Evolutionary conservation across 2,329 filamentous ascomycete species (phyloP).

Genomic region (Colletotrichum abscissum): DNA sequence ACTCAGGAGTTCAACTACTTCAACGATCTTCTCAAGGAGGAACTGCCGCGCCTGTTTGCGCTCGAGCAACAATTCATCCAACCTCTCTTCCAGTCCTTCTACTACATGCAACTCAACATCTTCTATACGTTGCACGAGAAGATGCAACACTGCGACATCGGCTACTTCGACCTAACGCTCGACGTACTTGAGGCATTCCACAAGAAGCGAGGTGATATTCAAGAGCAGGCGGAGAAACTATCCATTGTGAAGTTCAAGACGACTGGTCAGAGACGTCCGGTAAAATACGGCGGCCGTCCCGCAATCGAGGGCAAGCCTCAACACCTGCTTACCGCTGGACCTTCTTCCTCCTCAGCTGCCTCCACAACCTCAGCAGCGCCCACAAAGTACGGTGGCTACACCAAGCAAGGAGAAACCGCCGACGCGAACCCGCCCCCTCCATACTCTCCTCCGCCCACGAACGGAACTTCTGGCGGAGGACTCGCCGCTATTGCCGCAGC

Average conservation of each 20-base stretch:
- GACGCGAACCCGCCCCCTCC: conserved; percentile 75
- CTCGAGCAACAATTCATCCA: conserved; percentile 96
- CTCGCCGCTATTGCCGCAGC: conserved; percentile 62
- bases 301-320: conserved; percentile 61
- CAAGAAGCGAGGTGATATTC: conserved; percentile 87
- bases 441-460: conserved; percentile 64
- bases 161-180: conserved; percentile 92
- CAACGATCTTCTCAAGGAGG: conserved; percentile 96
- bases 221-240: conserved; percentile 85
- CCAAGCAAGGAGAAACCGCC: conserved; percentile 52
- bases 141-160: conserved; percentile 98
- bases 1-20: conserved; percentile 98
- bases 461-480: conserved; percentile 46
- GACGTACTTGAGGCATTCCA: conserved; percentile 94
- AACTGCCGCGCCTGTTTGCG: conserved; percentile 89
- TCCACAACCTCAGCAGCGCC: conserved; percentile 32
- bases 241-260: conserved; percentile 93
- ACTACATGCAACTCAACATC: conserved; percentile 99
- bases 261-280: conserved; percentile 74
- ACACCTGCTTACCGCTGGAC: conserved; percentile 63
- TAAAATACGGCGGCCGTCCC: conserved; percentile 69
- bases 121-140: conserved; percentile 98
- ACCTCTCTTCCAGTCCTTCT: conserved; percentile 97
- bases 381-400: conserved; percentile 49
- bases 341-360: conserved; percentile 45